Percentiles rank a stretch among this genome's conserved stretches.
These are phyloP conservation scores for Hemerocallis citrina DNA, from an alignment of 106 monocot species.

Conservation along the genomic window DNA sequence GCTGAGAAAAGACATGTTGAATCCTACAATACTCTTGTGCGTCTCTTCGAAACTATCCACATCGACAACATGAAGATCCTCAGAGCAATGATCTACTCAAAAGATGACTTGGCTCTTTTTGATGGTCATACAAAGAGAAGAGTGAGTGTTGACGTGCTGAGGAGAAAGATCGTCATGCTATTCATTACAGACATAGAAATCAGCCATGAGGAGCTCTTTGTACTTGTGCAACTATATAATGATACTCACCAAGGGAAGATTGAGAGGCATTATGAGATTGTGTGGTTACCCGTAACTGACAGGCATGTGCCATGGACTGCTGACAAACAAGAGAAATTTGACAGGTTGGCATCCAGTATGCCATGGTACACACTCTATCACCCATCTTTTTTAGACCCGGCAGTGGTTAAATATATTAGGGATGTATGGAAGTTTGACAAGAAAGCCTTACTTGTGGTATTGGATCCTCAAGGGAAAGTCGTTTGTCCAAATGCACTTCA, in stretches of 20 bases:
- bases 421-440: conserved; percentile 67
- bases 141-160: conserved; percentile 43
- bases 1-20: conserved; percentile 58
- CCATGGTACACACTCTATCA: conserved; percentile 61
- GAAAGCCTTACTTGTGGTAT: conserved; percentile 61
- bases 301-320: conserved; percentile 35
- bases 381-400: conserved; percentile 38
- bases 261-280: conserved; percentile 65
- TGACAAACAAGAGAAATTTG: conserved; percentile 33
- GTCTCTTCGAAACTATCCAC: conserved; percentile 54
- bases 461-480: conserved; percentile 74
- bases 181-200: conserved; percentile 64
- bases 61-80: conserved; percentile 86
- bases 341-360: conserved; percentile 34
- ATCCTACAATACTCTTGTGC: conserved; percentile 44
- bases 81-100: conserved; percentile 43
- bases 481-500: conserved; percentile 67
- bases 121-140: conserved; percentile 55
- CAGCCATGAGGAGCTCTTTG: conserved; percentile 58
- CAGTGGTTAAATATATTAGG: conserved; percentile 44
- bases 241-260: conserved; percentile 49
- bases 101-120: conserved; percentile 55
- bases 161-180: conserved; percentile 70
- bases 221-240: conserved; percentile 62
- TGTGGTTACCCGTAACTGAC: conserved; percentile 70